Conservation (phyloP, 208 protist genomes). For the Sergeia podlipaevii region DNA sequence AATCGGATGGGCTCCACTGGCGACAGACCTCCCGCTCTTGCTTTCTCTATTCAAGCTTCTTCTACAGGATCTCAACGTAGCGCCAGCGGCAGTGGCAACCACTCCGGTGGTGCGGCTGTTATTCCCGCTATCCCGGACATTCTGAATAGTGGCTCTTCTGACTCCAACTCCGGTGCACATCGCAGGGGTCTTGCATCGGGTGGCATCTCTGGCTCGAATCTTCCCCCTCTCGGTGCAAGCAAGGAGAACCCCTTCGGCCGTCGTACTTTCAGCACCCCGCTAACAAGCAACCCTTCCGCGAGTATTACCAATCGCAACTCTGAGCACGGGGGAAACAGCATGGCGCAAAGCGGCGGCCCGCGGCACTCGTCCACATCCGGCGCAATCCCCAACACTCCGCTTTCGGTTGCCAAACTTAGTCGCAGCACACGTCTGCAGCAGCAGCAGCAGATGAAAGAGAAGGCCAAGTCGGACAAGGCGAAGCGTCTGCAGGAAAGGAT, state of each 20-base stretch:
- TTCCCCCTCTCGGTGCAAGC: neutral
- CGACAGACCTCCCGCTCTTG: too few relatives aligned
- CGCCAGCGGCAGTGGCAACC: too few relatives aligned
- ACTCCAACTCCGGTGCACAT: too few relatives aligned
- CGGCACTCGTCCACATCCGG: constrained; percentile 7
- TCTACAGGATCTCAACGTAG: too few relatives aligned
- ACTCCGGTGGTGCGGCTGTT: too few relatives aligned
- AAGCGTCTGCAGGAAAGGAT: constrained; percentile 18
- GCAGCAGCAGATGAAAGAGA: constrained; percentile 10
- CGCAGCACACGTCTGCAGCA: constrained; percentile 14
- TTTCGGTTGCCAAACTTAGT: constrained; percentile 4
- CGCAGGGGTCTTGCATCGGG: too few relatives aligned
- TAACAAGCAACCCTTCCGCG: neutral
- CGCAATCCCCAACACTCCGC: neutral
- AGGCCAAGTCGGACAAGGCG: constrained; percentile 6
- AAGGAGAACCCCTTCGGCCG: constrained; percentile 36
- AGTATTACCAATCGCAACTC: neutral
- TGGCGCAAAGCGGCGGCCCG: neutral
- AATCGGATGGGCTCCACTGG: too few relatives aligned
- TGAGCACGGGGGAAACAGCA: neutral
- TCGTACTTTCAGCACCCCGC: constrained; percentile 24
- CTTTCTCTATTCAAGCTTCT: too few relatives aligned
- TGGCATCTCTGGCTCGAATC: neutral
- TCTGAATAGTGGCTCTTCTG: too few relatives aligned
- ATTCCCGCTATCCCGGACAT: too few relatives aligned